phyloP scores from a whole-genome alignment of 441 rosid species.

The Populus hybrid region DNA sequence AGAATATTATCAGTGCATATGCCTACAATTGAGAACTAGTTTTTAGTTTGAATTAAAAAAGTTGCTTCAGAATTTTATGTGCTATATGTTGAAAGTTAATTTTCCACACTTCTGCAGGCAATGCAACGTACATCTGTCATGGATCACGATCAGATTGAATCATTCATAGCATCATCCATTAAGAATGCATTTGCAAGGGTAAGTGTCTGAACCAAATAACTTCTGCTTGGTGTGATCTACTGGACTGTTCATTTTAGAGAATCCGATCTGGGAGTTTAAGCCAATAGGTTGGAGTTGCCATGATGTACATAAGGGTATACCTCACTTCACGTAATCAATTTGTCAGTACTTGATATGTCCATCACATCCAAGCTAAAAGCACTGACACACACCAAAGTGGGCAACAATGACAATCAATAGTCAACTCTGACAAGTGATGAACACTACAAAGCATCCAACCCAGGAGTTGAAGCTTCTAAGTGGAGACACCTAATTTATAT shows the following conservation, averaged over 20 bases:
- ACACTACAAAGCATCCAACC: not conserved
- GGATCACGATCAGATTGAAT: constrained; percentile 89
- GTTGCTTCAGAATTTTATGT: constrained; percentile 7
- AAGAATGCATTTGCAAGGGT: constrained; percentile 85
- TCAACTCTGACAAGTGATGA: not conserved
- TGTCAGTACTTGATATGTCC: not conserved
- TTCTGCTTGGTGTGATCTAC: not conserved
- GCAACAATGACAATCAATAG: not conserved
- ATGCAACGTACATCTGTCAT: constrained; percentile 52
- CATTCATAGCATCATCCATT: constrained; percentile 74
- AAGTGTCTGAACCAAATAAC: constrained; percentile 26
- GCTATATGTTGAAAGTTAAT: constrained; percentile 11
- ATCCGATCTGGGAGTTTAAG: not conserved
- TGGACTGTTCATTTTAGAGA: constrained; percentile 1
- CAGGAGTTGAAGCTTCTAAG: not conserved
- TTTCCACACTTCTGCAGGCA: constrained; percentile 51
- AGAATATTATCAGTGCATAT: not conserved
- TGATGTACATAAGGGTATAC: not conserved
- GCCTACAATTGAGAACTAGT: not conserved
- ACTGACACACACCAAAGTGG: not conserved
- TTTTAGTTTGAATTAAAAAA: not conserved
- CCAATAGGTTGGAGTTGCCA: not conserved
- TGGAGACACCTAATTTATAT: not conserved
- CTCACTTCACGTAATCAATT: not conserved
- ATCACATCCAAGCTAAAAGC: not conserved